A percentile compares a stretch with the other conserved stretches of the same genome.
Conservation (phyloP, 2,329 filamentous ascomycete genomes). For the Biscogniauxia marginata region DNA sequence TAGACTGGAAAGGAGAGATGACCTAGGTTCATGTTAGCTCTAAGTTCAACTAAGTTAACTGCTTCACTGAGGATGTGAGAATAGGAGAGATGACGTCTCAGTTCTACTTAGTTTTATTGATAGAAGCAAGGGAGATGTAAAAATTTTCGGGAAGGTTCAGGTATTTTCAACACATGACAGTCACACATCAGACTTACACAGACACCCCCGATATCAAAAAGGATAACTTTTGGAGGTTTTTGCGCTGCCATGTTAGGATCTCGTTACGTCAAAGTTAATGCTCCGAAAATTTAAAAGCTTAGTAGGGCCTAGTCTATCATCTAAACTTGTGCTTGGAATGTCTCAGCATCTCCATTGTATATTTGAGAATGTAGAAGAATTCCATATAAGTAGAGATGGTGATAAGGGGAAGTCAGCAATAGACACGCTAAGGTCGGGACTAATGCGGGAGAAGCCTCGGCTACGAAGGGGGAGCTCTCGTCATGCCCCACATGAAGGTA, state of each 20-base stretch:
- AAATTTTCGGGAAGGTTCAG: too few relatives aligned
- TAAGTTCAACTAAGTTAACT: too few relatives aligned
- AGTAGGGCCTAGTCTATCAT: too few relatives aligned
- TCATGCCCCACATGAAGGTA: background rate
- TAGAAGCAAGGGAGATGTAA: too few relatives aligned
- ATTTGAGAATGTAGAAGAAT: background rate
- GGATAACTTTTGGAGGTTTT: slow-evolving; percentile 66
- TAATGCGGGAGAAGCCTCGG: background rate
- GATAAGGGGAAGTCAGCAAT: background rate
- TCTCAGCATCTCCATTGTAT: background rate
- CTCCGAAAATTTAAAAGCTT: too few relatives aligned
- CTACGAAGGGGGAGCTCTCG: background rate
- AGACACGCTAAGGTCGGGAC: slow-evolving; percentile 13
- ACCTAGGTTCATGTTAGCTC: slow-evolving; percentile 56
- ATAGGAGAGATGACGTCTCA: too few relatives aligned
- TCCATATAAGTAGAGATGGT: background rate
- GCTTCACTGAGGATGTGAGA: too few relatives aligned
- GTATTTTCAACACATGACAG: slow-evolving; percentile 4
- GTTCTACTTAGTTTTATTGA: too few relatives aligned
- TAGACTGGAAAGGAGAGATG: slow-evolving; percentile 86
- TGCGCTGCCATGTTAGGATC: slow-evolving; percentile 38
- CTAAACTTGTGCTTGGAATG: background rate
- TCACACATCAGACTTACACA: slow-evolving; percentile 69
- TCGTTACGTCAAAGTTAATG: background rate
- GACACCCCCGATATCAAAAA: slow-evolving; percentile 97